Percentiles rank a stretch among this genome's conserved stretches.
Conservation (phyloP, 2,329 filamentous ascomycete genomes). For the Spiromastix sp. region DNA sequence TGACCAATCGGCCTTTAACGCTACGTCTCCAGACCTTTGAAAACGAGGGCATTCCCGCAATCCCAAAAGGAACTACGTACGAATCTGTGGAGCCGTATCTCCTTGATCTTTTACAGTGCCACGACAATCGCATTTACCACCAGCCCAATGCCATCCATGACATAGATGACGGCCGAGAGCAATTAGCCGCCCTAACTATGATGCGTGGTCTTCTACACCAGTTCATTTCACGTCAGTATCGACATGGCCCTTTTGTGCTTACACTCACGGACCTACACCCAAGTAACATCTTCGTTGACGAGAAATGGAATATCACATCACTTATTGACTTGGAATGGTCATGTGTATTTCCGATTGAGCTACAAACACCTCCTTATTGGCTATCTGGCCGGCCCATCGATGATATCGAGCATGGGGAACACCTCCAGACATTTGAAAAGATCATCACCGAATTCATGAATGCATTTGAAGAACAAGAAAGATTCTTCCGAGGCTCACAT, state of each 20-base stretch:
- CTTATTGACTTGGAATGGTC: slow-evolving; percentile 12
- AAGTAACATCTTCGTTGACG: slow-evolving; percentile 11
- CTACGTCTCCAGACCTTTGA: slow-evolving; percentile 13
- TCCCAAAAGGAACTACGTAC: slow-evolving; percentile 13
- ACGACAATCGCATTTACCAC: slow-evolving; percentile 14
- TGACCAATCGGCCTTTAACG: slow-evolving; percentile 17
- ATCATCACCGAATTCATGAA: slow-evolving; percentile 7
- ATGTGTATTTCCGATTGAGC: slow-evolving; percentile 7
- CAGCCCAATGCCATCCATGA: slow-evolving; percentile 18
- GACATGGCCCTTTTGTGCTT: slow-evolving; percentile 25
- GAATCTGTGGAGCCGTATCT: slow-evolving; percentile 12
- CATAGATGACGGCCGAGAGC: slow-evolving; percentile 10
- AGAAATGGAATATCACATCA: slow-evolving; percentile 10
- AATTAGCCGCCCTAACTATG: slow-evolving; percentile 16
- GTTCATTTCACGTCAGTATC: slow-evolving; percentile 20
- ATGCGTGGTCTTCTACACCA: slow-evolving; percentile 19
- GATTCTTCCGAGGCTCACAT: neutral
- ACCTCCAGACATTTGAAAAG: slow-evolving; percentile 27
- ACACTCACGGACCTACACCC: slow-evolving; percentile 27
- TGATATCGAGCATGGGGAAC: slow-evolving; percentile 3
- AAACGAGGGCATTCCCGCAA: slow-evolving; percentile 15
- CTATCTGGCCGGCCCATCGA: slow-evolving; percentile 8
- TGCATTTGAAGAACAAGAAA: slow-evolving; percentile 3
- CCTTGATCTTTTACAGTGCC: slow-evolving; percentile 12
- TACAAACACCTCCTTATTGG: slow-evolving; percentile 10